These are phyloP conservation scores for Globisporangium lucens DNA, from an alignment of 352 stramenopile genomes.

Conservation along the genomic window DNA sequence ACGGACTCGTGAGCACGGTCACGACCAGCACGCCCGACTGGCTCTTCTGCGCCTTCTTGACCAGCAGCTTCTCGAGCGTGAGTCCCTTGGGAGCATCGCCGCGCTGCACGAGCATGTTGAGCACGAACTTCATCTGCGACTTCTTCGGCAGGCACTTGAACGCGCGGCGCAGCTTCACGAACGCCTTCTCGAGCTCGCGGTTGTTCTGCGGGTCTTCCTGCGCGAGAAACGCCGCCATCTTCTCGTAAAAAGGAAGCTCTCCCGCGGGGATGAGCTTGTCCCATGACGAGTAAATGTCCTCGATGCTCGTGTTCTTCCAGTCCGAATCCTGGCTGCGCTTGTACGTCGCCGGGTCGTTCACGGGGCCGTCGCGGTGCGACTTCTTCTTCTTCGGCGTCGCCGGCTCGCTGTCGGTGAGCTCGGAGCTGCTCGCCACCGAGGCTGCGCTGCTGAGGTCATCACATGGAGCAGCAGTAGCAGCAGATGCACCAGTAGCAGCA, in stretches of 20 bases:
- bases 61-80: constrained; percentile 69
- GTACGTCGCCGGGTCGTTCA: constrained; percentile 84
- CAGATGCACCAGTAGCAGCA: not conserved
- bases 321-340: constrained; percentile 75
- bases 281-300: constrained; percentile 87
- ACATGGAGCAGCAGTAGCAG: not conserved
- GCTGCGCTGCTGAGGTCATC: constrained; percentile 7
- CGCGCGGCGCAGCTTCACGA: constrained; percentile 75
- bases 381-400: constrained; percentile 15
- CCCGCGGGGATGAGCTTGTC: constrained; percentile 75
- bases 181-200: constrained; percentile 81
- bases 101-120: constrained; percentile 72
- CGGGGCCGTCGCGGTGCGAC: constrained; percentile 26
- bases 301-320: constrained; percentile 82
- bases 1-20: constrained; percentile 91
- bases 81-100: constrained; percentile 43
- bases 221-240: constrained; percentile 83
- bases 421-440: not conserved
- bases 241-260: constrained; percentile 67
- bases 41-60: constrained; percentile 90
- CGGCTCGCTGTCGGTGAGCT: not conserved
- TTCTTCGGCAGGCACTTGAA: constrained; percentile 92
- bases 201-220: constrained; percentile 65
- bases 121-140: constrained; percentile 88
- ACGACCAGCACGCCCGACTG: constrained; percentile 90